Conservation (phyloP, 139 green algal species). For the Chlorella sp. region DNA sequence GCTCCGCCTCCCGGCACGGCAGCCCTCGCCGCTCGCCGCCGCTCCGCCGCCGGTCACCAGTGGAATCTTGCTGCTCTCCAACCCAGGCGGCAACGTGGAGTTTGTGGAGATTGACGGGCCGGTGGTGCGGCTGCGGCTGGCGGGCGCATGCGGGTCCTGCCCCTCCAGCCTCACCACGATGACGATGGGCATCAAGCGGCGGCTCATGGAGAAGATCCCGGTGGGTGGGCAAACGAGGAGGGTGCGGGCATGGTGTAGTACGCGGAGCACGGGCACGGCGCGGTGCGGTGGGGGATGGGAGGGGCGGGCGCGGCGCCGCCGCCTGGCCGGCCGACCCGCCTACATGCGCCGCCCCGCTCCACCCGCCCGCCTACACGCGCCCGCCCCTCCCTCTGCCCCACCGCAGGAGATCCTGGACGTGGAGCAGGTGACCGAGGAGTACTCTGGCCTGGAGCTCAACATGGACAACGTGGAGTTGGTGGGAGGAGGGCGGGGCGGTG, state of each 20-base stretch:
- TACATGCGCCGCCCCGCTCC: not conserved
- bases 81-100: slow-evolving; percentile 98
- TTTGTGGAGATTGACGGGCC: slow-evolving; percentile 98
- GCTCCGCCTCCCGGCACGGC: too few species aligned
- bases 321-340: too few species aligned
- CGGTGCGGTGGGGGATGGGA: too few species aligned
- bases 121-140: slow-evolving; percentile 84
- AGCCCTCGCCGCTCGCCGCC: too few species aligned
- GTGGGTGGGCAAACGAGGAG: slow-evolving; percentile 56
- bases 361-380: not conserved
- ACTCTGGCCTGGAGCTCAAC: slow-evolving; percentile 86
- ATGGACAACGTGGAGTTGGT: slow-evolving; percentile 80
- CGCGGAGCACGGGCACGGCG: too few species aligned
- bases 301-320: too few species aligned
- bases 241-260: too few species aligned
- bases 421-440: slow-evolving; percentile 93
- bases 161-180: slow-evolving; percentile 93
- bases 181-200: slow-evolving; percentile 98
- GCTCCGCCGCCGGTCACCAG: too few species aligned
- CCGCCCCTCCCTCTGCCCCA: not conserved
- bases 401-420: slow-evolving; percentile 94
- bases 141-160: slow-evolving; percentile 96
- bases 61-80: too few species aligned
- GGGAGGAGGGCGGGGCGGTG: too few species aligned
- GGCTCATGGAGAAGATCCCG: slow-evolving; percentile 96